Evolutionary conservation across 2,329 filamentous ascomycete genomes (phyloP).

Genomic region (Aspergillus udagawae): DNA sequence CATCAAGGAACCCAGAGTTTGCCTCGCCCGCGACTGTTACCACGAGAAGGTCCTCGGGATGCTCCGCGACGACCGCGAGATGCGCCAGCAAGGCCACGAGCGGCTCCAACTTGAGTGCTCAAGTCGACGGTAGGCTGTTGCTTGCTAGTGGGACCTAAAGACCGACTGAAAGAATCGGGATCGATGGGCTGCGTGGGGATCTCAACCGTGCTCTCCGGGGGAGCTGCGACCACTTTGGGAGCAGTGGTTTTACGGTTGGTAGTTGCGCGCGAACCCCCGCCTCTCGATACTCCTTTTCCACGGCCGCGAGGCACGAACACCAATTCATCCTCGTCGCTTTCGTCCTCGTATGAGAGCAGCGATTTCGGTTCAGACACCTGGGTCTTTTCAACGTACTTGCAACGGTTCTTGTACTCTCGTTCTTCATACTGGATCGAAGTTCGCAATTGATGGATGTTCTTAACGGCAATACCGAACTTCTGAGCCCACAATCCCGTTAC

Average conservation of each 20-base stretch:
- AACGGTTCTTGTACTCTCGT: conserved; percentile 42
- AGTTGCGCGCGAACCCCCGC: conserved; percentile 22
- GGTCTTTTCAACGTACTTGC: conserved; percentile 44
- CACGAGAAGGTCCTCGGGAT: conserved; percentile 31
- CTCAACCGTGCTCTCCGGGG: conserved; percentile 33
- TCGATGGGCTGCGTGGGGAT: conserved; percentile 46
- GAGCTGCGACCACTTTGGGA: conserved; percentile 19
- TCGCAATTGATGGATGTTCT: conserved; percentile 47
- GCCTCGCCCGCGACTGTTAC: conserved; percentile 37
- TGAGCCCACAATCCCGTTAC: conserved; percentile 43
- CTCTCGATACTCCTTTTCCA: conserved; percentile 30
- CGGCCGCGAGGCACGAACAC: conserved; percentile 44
- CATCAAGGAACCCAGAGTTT: conserved; percentile 45
- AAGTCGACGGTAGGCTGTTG: conserved; percentile 25
- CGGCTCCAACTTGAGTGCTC: conserved; percentile 29
- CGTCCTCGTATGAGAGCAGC: conserved; percentile 45
- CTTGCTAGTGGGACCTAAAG: conserved; percentile 29
- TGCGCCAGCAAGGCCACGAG: conserved; percentile 31
- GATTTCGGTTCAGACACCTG: conserved; percentile 39
- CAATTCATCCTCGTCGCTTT: conserved; percentile 46
- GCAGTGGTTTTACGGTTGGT: conserved; percentile 29
- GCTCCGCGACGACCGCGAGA: conserved; percentile 35
- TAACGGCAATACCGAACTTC: conserved; percentile 45
- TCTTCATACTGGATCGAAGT: conserved; percentile 47
- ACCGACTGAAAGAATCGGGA: conserved; percentile 46